Conservation (phyloP, 1,284 basidiomycete species). For the Cerioporus squamosus region DNA sequence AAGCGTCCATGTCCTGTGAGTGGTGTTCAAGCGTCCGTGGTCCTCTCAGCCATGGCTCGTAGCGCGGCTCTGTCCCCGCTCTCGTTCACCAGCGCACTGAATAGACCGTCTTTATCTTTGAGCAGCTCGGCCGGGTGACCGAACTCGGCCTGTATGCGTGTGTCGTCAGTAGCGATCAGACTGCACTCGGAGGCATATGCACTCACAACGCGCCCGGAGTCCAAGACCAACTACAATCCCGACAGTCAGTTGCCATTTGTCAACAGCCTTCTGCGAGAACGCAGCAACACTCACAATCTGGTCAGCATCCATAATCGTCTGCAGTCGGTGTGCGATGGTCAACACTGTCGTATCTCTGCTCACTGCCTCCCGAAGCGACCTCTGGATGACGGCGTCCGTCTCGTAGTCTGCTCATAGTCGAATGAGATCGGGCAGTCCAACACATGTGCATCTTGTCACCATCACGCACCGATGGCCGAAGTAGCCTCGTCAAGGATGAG, state of each 20-base stretch:
- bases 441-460: background rate
- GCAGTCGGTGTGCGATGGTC: slow-evolving; percentile 67
- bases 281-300: slow-evolving; percentile 30
- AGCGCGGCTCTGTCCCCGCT: slow-evolving; percentile 38
- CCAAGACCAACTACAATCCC: slow-evolving; percentile 35
- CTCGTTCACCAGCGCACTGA: slow-evolving; percentile 39
- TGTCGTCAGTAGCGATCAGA: background rate
- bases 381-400: slow-evolving; percentile 34
- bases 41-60: slow-evolving; percentile 21
- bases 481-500: slow-evolving; percentile 46
- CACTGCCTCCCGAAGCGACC: slow-evolving; percentile 53
- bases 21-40: too few relatives aligned
- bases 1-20: too few relatives aligned
- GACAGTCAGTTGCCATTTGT: background rate
- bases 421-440: slow-evolving; percentile 17
- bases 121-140: slow-evolving; percentile 28
- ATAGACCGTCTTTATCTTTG: slow-evolving; percentile 32
- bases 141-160: slow-evolving; percentile 34
- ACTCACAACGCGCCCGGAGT: slow-evolving; percentile 35
- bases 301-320: slow-evolving; percentile 63
- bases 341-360: slow-evolving; percentile 56
- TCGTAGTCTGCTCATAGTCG: slow-evolving; percentile 21
- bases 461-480: slow-evolving; percentile 49
- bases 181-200: background rate
- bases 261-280: background rate